Percentiles rank a stretch among this genome's conserved stretches.
Evolutionary conservation across 805 yeast species (phyloP).

Genomic region (Zygotorulaspora chibaensis): DNA sequence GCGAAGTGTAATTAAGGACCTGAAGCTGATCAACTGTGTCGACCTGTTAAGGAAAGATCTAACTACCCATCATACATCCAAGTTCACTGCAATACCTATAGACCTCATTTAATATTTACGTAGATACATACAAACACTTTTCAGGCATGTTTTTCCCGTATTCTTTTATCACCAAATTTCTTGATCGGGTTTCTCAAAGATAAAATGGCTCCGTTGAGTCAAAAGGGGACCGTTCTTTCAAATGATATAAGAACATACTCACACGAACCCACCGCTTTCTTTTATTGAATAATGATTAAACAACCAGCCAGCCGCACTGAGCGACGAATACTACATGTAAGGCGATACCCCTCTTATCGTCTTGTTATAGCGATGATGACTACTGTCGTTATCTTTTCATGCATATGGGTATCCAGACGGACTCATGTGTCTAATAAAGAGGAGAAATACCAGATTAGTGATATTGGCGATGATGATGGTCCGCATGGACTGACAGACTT

Average conservation of each 20-base stretch:
- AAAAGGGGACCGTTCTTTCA: too few species aligned
- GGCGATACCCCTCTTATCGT: too few species aligned
- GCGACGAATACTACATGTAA: too few species aligned
- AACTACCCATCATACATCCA: not conserved
- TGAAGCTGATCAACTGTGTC: conserved; percentile 43
- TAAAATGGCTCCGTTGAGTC: too few species aligned
- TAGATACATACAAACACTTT: not conserved
- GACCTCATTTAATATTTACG: not conserved
- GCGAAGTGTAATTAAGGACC: conserved; percentile 37
- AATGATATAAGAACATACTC: too few species aligned
- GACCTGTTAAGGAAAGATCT: conserved; percentile 21
- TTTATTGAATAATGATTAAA: too few species aligned
- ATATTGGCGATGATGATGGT: not conserved
- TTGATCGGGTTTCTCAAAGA: not conserved
- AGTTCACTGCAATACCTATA: not conserved
- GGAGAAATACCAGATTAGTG: not conserved
- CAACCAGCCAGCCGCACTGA: too few species aligned
- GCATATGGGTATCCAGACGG: too few species aligned
- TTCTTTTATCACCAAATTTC: not conserved
- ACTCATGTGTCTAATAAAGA: not conserved
- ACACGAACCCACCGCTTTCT: too few species aligned
- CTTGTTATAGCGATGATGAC: too few species aligned
- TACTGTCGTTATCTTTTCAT: too few species aligned
- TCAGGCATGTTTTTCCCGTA: not conserved
- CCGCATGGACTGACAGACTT: conserved; percentile 8